Percentiles rank a stretch among this genome's conserved stretches.
These are phyloP conservation scores for Psilocybe subaeruginosa DNA, from an alignment of 768 basidiomycete species.

Conservation along the genomic window DNA sequence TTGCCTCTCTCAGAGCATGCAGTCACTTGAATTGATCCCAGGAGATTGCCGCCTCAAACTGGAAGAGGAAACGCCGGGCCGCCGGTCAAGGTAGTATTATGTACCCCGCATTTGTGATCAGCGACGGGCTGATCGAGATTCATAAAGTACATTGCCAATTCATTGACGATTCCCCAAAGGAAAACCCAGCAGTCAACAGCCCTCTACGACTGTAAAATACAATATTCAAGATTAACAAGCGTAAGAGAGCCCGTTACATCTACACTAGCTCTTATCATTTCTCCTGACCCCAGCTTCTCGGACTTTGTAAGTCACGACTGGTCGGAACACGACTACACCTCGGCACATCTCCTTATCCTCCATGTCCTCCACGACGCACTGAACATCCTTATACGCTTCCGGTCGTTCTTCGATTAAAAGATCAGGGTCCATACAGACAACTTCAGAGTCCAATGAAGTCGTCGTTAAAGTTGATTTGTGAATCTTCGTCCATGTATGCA, in stretches of 20 bases:
- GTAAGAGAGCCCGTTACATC: too few species aligned
- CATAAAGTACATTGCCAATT: not conserved
- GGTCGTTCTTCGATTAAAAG: conserved; percentile 41
- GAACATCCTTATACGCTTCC: conserved; percentile 40
- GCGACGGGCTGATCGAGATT: not conserved
- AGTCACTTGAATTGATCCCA: conserved; percentile 11
- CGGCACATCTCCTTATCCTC: conserved; percentile 26
- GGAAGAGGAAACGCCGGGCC: conserved; percentile 2
- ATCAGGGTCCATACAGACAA: conserved; percentile 36
- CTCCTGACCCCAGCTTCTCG: conserved; percentile 21
- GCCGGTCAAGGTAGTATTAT: conserved; percentile 13
- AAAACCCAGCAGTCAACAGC: too few species aligned
- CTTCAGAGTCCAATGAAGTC: conserved; percentile 37
- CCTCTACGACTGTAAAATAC: too few species aligned
- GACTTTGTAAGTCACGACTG: conserved; percentile 41
- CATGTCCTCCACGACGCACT: conserved; percentile 39
- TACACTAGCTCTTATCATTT: conserved; percentile 3
- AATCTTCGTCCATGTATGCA: conserved; percentile 33
- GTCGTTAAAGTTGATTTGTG: conserved; percentile 31
- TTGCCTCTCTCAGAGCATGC: not conserved
- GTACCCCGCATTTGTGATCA: conserved; percentile 20
- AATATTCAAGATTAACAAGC: too few species aligned
- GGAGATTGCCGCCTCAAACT: conserved; percentile 12
- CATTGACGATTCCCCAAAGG: too few species aligned
- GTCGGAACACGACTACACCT: conserved; percentile 33